Evolutionary conservation across 371 early-diverging fungal species (phyloP), one percentile per base, ranked within the genome.

Genomic region (Haplosporangium sp.): DNA sequence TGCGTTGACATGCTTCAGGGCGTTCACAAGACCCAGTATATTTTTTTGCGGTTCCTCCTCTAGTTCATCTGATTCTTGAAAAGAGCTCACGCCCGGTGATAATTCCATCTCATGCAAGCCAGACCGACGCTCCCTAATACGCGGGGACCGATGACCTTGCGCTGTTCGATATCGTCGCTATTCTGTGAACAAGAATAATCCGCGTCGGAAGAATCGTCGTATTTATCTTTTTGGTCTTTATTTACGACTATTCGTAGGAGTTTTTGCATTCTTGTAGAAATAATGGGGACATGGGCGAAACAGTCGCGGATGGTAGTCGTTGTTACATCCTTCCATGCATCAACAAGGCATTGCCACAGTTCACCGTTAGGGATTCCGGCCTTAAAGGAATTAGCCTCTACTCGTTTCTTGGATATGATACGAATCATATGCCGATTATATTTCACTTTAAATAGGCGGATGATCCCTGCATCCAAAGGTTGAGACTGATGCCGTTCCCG

Each of bases 51-150:
- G 29, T 29, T 29, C 29, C 4, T 29, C 29, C 29, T 29, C 4
- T 29, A 29, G 29, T 4, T 29, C 29, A 4, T 4, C 29, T 87
- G n/a, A n/a, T 85, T 50, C 71, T 85, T 50, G n/a, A 48, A 18
- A 48, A 11, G n/a, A 48, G 18, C 50, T 11, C n/a, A 11, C 11
- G 50, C n/a, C n/a, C 18, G 50, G 12, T 18, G n/a, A 18, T 6
- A n/a, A 18, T 48, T 50, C 50, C 13, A 50, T 18, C 50, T 50
- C n/a, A 5, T 12, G 50, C 9, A 0, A 4, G 13, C 50, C 13
- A 18, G 50, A 12, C 50, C 50, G 50, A 50, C 50, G 50, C 13
- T 50, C 13, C 50, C 4, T 50, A 14, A 18, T 50, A 50, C 18
- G 50, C 20, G 18, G 50, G 20, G 12, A n/a, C 29, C 29, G 29